A percentile compares a stretch with the other conserved stretches of the same genome.
phyloP scores from a whole-genome alignment of 2,329 filamentous ascomycete genomes.

The Pleomassaria siparia region DNA sequence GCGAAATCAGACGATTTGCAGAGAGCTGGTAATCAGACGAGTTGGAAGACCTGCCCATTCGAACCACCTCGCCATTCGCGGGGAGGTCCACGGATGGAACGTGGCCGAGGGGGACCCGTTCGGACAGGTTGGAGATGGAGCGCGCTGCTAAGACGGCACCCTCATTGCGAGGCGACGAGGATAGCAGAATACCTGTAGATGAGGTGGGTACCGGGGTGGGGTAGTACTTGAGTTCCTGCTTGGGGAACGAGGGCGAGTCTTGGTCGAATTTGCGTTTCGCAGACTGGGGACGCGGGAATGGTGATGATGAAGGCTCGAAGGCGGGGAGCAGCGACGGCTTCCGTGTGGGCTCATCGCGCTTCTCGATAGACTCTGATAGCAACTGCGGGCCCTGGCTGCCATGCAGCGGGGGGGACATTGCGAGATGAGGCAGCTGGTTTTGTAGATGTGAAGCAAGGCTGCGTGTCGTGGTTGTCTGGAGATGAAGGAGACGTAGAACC shows the following conservation, averaged over 20 bases:
- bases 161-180: slow-evolving; percentile 63
- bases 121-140: slow-evolving; percentile 63
- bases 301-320: slow-evolving; percentile 81
- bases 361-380: slow-evolving; percentile 28
- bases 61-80: slow-evolving; percentile 75
- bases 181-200: slow-evolving; percentile 86
- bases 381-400: slow-evolving; percentile 27
- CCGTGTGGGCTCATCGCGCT: slow-evolving; percentile 48
- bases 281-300: slow-evolving; percentile 64
- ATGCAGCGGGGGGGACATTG: slow-evolving; percentile 36
- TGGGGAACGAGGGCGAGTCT: slow-evolving; percentile 48
- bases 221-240: slow-evolving; percentile 67
- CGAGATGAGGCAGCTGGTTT: slow-evolving; percentile 13
- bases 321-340: slow-evolving; percentile 73
- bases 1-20: slow-evolving; percentile 86
- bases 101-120: slow-evolving; percentile 79
- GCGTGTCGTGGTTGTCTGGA: slow-evolving; percentile 26
- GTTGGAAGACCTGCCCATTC: slow-evolving; percentile 92
- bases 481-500: slow-evolving; percentile 25
- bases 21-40: slow-evolving; percentile 96
- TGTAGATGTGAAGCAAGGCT: too few species aligned
- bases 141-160: slow-evolving; percentile 60
- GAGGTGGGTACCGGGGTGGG: slow-evolving; percentile 94
- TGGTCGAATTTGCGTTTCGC: slow-evolving; percentile 66
- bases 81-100: slow-evolving; percentile 82